Evolutionary conservation across 2,329 filamentous ascomycete species (phyloP), one percentile per base, ranked within the genome.

Genomic region (Neonectria magnoliae): DNA sequence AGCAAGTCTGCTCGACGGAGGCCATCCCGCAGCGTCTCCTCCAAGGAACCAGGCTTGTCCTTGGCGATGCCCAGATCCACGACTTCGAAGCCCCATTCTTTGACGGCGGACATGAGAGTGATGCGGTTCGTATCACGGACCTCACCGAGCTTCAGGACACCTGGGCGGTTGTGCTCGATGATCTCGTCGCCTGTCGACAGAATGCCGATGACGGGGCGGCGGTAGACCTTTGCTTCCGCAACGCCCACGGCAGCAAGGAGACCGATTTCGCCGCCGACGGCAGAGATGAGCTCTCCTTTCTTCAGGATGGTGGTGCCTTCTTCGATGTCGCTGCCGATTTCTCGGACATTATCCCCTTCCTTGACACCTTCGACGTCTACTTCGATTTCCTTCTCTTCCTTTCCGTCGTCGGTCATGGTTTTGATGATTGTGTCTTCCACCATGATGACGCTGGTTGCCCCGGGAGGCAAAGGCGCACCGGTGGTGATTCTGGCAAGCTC

Each of bases 131-230:
- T 97, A 77, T 99, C 96, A 60, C 96, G 87, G 20, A 99, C 96
- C 78, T 98, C 93, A 41, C 96, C 96, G 0, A 92, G 82, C 4
- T 84, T 85, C 9, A 98, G 82, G 0, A 83, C 81, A 0, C 86
- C 88, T 0, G 87, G 83, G 27, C 86, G 82, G 63, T 91, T 83
- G 73, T 96, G 90, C 66, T 91, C 87, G 5, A 98, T 90, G 54
- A 99, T 93, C 78, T 99, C 96, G 75, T 99, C 95, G 22, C 96
- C 96, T 0, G 96, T 99, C 56, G 94, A 98, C 18, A 99, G 81
- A 2, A 99, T 90, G 5, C 94, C 96, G 8, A 99, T 84, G 9
- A 93, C 81, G 1, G 96, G 95, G 59, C 89, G 90, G 53, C 85
- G 88, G 80, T 91, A 98, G 7, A 95, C 86, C 14, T 85, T 84